Evolutionary conservation across 306 rosid species (phyloP).

Genomic region (Albizia julibrissin): DNA sequence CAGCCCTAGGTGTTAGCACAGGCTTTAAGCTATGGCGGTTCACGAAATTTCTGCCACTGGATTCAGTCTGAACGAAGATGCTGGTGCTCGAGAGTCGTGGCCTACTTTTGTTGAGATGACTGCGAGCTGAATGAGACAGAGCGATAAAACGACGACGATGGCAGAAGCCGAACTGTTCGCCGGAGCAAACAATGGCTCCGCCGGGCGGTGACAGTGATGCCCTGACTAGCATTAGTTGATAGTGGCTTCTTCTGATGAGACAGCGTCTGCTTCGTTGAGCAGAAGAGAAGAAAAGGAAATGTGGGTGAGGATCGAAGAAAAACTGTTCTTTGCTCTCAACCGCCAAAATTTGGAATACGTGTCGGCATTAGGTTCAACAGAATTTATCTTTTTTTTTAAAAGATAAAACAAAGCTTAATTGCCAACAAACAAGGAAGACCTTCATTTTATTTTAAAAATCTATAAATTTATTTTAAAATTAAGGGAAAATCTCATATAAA

Average conservation of each 20-base stretch:
- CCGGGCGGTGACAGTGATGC: constrained; percentile 24
- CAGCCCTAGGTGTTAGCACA: constrained; percentile 51
- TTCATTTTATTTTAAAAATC: no score
- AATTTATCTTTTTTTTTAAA: neutral
- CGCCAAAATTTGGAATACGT: constrained; percentile 45
- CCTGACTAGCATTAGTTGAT: constrained; percentile 14
- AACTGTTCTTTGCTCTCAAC: constrained; percentile 38
- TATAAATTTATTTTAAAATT: no score
- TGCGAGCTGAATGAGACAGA: constrained; percentile 36
- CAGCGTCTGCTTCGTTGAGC: neutral
- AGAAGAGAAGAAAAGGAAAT: neutral
- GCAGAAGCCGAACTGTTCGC: constrained; percentile 27
- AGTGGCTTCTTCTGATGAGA: neutral
- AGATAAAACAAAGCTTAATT: neutral
- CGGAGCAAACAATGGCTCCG: constrained; percentile 29
- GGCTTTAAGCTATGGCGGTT: neutral
- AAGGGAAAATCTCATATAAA: no score
- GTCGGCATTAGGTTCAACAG: constrained; percentile 2
- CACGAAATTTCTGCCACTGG: constrained; percentile 17
- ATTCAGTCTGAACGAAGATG: constrained; percentile 5
- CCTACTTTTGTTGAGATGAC: constrained; percentile 25
- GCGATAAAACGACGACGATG: neutral
- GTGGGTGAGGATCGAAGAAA: neutral
- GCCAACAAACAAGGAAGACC: no score
- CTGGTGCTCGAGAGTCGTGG: neutral